Conservation (phyloP, 1,284 basidiomycete genomes). For the Trichosporon faecale region DNA sequence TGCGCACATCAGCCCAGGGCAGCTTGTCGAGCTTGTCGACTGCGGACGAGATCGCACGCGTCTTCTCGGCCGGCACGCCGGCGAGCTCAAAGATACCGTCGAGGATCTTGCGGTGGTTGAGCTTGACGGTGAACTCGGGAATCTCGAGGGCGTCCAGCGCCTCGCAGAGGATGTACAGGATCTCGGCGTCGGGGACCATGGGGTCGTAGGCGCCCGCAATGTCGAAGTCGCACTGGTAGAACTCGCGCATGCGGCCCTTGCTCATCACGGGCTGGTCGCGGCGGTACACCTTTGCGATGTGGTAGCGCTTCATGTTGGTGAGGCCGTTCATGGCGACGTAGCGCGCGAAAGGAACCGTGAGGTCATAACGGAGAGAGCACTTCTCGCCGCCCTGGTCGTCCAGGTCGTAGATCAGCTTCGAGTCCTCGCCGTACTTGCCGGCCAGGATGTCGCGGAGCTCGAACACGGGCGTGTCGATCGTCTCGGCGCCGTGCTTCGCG, state of each 20-base stretch:
- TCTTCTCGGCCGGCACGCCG: slow-evolving; percentile 88
- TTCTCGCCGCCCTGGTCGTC: slow-evolving; percentile 99
- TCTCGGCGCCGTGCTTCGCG: slow-evolving; percentile 81
- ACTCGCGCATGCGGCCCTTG: slow-evolving; percentile 97
- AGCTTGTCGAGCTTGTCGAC: slow-evolving; percentile 99
- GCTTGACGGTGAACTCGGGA: slow-evolving; percentile 91
- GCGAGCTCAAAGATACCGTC: slow-evolving; percentile 97
- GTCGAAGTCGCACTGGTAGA: slow-evolving; percentile 98
- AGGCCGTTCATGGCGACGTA: slow-evolving; percentile 92
- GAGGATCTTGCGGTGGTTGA: slow-evolving; percentile 95
- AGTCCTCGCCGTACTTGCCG: slow-evolving; percentile 96
- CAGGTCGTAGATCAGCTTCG: slow-evolving; percentile 96
- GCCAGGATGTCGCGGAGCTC: slow-evolving; percentile 93
- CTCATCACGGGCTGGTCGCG: slow-evolving; percentile 96
- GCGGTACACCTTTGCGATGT: slow-evolving; percentile 96
- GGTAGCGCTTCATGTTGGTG: slow-evolving; percentile 80
- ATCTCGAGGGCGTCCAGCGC: slow-evolving; percentile 80
- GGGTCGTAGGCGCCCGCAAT: slow-evolving; percentile 90
- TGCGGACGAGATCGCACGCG: slow-evolving; percentile 89
- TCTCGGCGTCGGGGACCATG: slow-evolving; percentile 96
- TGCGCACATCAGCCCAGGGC: slow-evolving; percentile 87
- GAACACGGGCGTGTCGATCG: slow-evolving; percentile 96
- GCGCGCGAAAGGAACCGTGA: slow-evolving; percentile 93
- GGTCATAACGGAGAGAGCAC: slow-evolving; percentile 89
- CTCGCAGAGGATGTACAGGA: slow-evolving; percentile 78